phyloP scores from a whole-genome alignment of 2,329 filamentous ascomycete species.

The Aspergillus ustus region DNA sequence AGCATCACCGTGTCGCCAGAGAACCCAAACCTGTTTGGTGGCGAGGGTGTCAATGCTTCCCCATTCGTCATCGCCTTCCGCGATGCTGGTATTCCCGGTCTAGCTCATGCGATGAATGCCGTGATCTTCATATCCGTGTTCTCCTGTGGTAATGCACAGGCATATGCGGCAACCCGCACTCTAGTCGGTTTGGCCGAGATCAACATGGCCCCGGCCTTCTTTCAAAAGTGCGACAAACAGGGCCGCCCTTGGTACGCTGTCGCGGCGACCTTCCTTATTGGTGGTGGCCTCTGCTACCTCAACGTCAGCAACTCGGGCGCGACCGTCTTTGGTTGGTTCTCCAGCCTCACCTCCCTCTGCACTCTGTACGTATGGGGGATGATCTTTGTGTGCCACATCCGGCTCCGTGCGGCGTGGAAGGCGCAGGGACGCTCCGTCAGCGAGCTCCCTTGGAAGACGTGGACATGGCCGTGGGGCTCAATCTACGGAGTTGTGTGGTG shows the following conservation, averaged over 20 bases:
- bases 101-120: conserved; percentile 56
- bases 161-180: conserved; percentile 51
- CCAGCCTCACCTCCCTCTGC: conserved; percentile 52
- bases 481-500: conserved; percentile 53
- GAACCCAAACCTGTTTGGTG: conserved; percentile 48
- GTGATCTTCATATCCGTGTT: conserved; percentile 55
- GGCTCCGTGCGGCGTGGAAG: conserved; percentile 50
- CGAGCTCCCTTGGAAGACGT: conserved; percentile 51
- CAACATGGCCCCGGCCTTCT: conserved; percentile 47
- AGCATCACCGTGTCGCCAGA: conserved; percentile 50
- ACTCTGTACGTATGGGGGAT: conserved; percentile 52
- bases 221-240: conserved; percentile 37
- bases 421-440: conserved; percentile 42
- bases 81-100: conserved; percentile 43
- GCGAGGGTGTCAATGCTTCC: conserved; percentile 48
- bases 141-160: conserved; percentile 50
- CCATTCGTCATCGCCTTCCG: conserved; percentile 52
- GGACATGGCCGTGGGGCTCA: conserved; percentile 50
- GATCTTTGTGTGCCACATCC: conserved; percentile 51
- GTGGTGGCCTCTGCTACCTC: conserved; percentile 57
- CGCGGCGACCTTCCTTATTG: conserved; percentile 69
- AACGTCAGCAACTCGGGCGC: conserved; percentile 49
- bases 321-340: conserved; percentile 55
- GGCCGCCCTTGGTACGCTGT: conserved; percentile 56
- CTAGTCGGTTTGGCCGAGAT: conserved; percentile 51